phyloP scores from a whole-genome alignment of 2,329 filamentous ascomycete genomes.

The Thelonectria rubi region DNA sequence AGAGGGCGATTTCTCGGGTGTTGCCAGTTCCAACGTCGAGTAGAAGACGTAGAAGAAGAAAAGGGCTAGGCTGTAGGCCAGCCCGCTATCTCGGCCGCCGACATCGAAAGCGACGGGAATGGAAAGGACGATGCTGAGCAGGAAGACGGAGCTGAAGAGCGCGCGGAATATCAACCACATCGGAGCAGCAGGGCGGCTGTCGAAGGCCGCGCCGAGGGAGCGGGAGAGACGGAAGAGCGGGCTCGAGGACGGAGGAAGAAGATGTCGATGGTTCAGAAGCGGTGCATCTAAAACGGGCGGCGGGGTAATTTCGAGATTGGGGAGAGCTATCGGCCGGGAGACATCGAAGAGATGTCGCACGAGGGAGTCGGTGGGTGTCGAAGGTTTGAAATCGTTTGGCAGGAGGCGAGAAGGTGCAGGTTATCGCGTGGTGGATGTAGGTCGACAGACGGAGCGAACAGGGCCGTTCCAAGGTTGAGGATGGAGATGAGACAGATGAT shows the following conservation, averaged over 20 bases:
- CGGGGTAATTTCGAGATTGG: constrained; percentile 18
- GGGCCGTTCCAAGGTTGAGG: neutral
- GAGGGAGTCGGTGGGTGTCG: constrained; percentile 31
- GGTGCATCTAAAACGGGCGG: constrained; percentile 32
- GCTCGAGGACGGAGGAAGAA: constrained; percentile 19
- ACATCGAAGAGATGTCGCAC: constrained; percentile 31
- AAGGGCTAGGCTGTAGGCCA: constrained; percentile 91
- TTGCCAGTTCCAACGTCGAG: constrained; percentile 80
- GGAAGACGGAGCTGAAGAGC: constrained; percentile 83
- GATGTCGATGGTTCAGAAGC: constrained; percentile 8
- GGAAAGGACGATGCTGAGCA: constrained; percentile 91
- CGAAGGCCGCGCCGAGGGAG: constrained; percentile 41
- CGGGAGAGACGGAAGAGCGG: constrained; percentile 25
- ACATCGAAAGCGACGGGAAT: constrained; percentile 98
- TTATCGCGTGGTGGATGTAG: constrained; percentile 20
- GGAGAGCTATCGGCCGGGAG: neutral
- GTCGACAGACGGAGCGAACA: constrained; percentile 5
- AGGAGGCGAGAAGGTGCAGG: constrained; percentile 4
- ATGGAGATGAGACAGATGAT: constrained; percentile 8
- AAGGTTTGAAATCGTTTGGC: constrained; percentile 13
- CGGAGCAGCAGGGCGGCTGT: constrained; percentile 49
- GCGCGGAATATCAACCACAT: constrained; percentile 88
- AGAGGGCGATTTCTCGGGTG: constrained; percentile 79
- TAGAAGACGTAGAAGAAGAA: constrained; percentile 92
- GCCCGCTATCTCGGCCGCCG: constrained; percentile 89